A percentile compares a stretch with the other conserved stretches of the same genome.
Evolutionary conservation across 352 stramenopile species (phyloP).

Genomic region (Phytophthora lateralis): DNA sequence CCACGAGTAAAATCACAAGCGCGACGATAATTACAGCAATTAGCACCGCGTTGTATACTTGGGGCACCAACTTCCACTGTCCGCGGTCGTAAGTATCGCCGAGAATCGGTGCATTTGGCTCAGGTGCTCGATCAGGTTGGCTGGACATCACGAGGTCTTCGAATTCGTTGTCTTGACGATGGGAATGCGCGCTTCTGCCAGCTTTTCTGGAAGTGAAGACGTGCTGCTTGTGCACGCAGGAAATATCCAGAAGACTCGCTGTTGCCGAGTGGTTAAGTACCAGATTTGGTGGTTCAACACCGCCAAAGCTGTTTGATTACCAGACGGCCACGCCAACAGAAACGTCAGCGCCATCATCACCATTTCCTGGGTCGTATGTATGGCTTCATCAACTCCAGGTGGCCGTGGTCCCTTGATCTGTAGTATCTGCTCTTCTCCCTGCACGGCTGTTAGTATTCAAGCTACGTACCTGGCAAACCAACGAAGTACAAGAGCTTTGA

Average conservation of each 20-base stretch:
- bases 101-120: conserved; percentile 14
- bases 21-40: conserved; percentile 3
- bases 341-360: not conserved
- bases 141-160: not conserved
- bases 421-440: too few species aligned
- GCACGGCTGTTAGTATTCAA: too few species aligned
- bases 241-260: not conserved
- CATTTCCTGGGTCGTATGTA: not conserved
- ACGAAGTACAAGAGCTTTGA: too few species aligned
- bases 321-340: not conserved
- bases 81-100: not conserved
- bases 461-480: too few species aligned
- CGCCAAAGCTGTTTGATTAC: not conserved
- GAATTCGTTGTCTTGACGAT: not conserved
- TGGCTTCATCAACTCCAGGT: too few species aligned
- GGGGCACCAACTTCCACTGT: not conserved
- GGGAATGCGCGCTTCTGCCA: not conserved
- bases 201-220: conserved; percentile 1
- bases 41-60: conserved; percentile 8
- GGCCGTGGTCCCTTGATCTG: too few species aligned
- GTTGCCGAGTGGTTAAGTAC: not conserved
- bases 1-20: not conserved
- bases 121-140: not conserved
- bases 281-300: not conserved
- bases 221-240: not conserved